Evolutionary conservation across 2,329 filamentous ascomycete genomes (phyloP), one percentile per base, ranked within the genome.

Genomic region (Fusarium sp.): DNA sequence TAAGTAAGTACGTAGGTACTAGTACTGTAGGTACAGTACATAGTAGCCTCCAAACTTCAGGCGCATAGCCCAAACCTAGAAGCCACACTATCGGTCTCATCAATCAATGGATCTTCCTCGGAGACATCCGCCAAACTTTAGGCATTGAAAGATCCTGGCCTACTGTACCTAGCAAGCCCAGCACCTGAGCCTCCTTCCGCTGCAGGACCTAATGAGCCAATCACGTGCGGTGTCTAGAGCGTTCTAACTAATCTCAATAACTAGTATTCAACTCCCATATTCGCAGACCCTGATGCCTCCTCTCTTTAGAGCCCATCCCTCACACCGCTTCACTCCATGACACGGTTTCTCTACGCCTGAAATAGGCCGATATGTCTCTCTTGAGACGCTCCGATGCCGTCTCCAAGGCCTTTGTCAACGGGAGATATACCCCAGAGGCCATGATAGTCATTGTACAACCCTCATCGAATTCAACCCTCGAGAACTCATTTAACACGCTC

Each of bases 361-460:
- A 41, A 46, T 45, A 66, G 65, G 49, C 60, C 47, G 52, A 31
- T 5, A 68, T 69, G 65, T 47, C 55, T 53, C 50, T 43, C 35
- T 37, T 35, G 27, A 56, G 42, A 42, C 60, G 23, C 27, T 42
- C 23, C 46, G 53, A 69, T 62, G 37, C 17, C 25, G 48, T 58
- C 25, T 40, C 48, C n/a, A 51, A 41, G 39, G 45, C 47, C 21
- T 50, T 31, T 21, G 14, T 25, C 13, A 33, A 55, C 5, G 54
- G 65, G 40, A 49, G 20, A 42, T 68, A 66, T 42, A 66, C 54
- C 21, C 35, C 52, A 23, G 65, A 68, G 31, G 47, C 65, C 13
- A 65, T 62, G n/a, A 57, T 68, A 52, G 65, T 68, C 20, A 69
- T 68, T 66, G 65, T 68, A 55, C 49, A 55, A 36, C 37, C 57